Evolutionary conservation across 2,329 filamentous ascomycete genomes (phyloP), one percentile per base, ranked within the genome.

Genomic region (Trichophyton verrucosum): DNA sequence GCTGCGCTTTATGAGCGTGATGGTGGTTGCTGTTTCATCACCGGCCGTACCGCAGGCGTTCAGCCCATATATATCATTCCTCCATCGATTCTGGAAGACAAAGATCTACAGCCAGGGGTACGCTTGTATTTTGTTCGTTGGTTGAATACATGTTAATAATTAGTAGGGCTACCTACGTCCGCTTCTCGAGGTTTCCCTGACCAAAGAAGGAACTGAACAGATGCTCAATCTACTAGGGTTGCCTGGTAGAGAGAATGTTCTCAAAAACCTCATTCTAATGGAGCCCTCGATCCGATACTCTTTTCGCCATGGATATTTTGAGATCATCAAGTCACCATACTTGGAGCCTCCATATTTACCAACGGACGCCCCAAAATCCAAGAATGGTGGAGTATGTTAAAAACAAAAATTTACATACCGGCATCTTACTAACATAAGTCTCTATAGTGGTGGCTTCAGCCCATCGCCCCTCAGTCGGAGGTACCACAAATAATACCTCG

Each of bases 1-100:
- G 58, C 63, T 58, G 61, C 57, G 47, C 20, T 64, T 24, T 40
- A 53, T 17, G 51, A 61, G 33, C 60, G 63, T 7, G 63, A 64
- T 24, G 24, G 36, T 15, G 3, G 59, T 42, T 40, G 60, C 22
- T 64, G 63, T 56, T 62, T 58, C 30, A 53, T 63, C 27, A 64
- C 60, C 1, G 61, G 63, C 4, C 17, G 44, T 13, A n/a, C 24
- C 0, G 17, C 20, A n/a, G 53, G 60, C 20, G 30, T 46, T 3
- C 58, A 61, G 27, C 46, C 60, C 24, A 63, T 57, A 17, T 61
- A 63, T 20, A 63, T 64, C 22, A 47, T 63, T 30, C 4, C 61
- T 46, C 60, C 61, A 20, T 63, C 63, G 3, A 61, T 64, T 24
- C 22, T 59, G 46, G 22, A 61, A 7, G 63, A 64, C 44, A 36